These are phyloP conservation scores for Primulina eburnea DNA, from an alignment of 257 asterid species.

Conservation along the genomic window DNA sequence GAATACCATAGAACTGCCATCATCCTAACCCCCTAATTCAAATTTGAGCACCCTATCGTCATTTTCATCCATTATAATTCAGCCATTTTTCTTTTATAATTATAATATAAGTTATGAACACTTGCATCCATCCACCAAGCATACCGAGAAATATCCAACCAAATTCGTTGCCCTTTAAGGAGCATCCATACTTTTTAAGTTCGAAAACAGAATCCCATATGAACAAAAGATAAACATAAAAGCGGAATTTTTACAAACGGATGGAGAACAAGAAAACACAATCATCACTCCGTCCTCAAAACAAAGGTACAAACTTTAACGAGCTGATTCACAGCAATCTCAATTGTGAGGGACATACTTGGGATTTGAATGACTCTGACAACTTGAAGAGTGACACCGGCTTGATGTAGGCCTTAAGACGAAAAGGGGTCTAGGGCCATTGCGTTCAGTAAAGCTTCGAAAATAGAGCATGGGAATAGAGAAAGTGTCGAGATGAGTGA, in stretches of 20 bases:
- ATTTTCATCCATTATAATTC: too few species aligned
- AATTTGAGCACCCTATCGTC: too few species aligned
- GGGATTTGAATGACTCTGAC: conserved; percentile 16
- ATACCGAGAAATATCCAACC: not conserved
- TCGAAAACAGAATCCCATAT: not conserved
- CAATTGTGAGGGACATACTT: not conserved
- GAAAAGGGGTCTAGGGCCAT: conserved; percentile 5
- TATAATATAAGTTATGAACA: too few species aligned
- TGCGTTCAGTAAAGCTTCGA: conserved; percentile 8
- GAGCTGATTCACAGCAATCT: conserved; percentile 30
- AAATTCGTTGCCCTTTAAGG: not conserved
- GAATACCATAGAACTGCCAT: not conserved
- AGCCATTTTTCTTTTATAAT: too few species aligned
- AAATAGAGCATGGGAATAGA: conserved; percentile 12
- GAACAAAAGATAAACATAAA: not conserved
- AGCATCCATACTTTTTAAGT: not conserved
- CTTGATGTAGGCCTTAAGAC: conserved; percentile 22
- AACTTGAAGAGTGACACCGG: conserved; percentile 27
- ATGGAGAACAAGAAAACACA: conserved; percentile 8
- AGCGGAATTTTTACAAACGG: conserved; percentile 45
- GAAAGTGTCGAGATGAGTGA: conserved; percentile 25
- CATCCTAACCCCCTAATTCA: too few species aligned
- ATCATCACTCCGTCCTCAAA: not conserved
- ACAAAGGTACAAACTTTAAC: not conserved
- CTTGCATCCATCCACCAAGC: too few species aligned